phyloP scores from a whole-genome alignment of 1,284 basidiomycete species.

The Pseudozyma hubeiensis region DNA sequence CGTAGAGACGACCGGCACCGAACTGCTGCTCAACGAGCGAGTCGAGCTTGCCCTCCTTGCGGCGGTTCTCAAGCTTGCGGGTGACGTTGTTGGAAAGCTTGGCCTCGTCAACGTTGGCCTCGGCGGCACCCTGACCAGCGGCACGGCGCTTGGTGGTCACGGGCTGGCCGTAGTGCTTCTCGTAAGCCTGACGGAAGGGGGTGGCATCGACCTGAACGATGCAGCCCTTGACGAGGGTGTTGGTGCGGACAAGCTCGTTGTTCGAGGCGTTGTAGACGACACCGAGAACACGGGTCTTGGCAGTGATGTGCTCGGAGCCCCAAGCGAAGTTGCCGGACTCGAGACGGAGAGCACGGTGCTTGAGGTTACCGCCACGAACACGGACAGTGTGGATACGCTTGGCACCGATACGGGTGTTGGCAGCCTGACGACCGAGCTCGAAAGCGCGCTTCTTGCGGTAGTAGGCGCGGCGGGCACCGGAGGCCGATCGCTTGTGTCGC shows the following conservation, averaged over 20 bases:
- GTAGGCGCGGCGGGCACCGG: slow-evolving; percentile 67
- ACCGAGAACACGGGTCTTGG: slow-evolving; percentile 68
- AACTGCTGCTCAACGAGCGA: slow-evolving; percentile 68
- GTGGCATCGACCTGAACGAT: slow-evolving; percentile 68
- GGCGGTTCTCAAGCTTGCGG: slow-evolving; percentile 62
- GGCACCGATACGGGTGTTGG: slow-evolving; percentile 68
- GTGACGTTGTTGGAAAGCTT: slow-evolving; percentile 63
- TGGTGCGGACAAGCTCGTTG: slow-evolving; percentile 69
- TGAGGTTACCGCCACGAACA: slow-evolving; percentile 68
- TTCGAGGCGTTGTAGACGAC: slow-evolving; percentile 69
- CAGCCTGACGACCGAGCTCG: slow-evolving; percentile 68
- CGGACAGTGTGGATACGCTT: slow-evolving; percentile 69
- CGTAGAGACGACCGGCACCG: slow-evolving; percentile 67
- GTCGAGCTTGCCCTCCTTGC: slow-evolving; percentile 65
- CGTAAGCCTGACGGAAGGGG: slow-evolving; percentile 68
- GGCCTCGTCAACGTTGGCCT: slow-evolving; percentile 53
- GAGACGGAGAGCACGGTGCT: slow-evolving; percentile 68
- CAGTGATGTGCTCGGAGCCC: slow-evolving; percentile 68
- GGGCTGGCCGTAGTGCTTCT: slow-evolving; percentile 69
- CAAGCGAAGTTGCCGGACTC: slow-evolving; percentile 69
- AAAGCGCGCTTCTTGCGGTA: slow-evolving; percentile 69
- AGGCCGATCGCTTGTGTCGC: slow-evolving; percentile 67
- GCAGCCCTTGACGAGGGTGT: slow-evolving; percentile 68
- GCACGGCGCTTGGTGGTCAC: slow-evolving; percentile 67
- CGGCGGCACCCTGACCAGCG: slow-evolving; percentile 57